A percentile compares a stretch with the other conserved stretches of the same genome.
Evolutionary conservation across 371 early-diverging fungal species (phyloP).

Genomic region (Haplosporangium sp.): DNA sequence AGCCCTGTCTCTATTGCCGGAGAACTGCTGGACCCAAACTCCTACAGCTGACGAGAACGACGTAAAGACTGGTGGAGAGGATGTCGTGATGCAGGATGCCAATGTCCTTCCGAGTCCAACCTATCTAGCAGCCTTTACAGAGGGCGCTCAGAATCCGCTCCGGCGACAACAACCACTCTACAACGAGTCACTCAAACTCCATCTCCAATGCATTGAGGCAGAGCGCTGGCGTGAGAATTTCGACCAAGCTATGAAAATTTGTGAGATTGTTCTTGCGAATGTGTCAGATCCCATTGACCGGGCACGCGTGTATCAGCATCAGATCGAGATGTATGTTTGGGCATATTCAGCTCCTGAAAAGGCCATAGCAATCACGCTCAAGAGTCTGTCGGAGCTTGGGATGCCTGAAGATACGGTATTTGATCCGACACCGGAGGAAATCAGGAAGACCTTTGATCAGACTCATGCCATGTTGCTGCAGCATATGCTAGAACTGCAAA

Average conservation of each 20-base stretch:
- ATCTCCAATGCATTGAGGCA: constrained; percentile 51
- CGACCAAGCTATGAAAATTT: constrained; percentile 42
- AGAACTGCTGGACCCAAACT: constrained; percentile 34
- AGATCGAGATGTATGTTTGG: constrained; percentile 55
- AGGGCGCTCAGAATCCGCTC: neutral
- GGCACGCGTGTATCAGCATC: constrained; percentile 40
- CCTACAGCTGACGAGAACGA: neutral
- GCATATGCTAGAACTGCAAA: constrained; percentile 27
- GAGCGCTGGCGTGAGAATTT: constrained; percentile 53
- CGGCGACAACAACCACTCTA: constrained; percentile 15
- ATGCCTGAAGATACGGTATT: constrained; percentile 16
- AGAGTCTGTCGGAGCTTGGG: constrained; percentile 40
- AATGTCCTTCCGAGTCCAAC: neutral
- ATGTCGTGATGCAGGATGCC: constrained; percentile 4
- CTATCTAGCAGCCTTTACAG: neutral
- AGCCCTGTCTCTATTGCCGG: constrained; percentile 35
- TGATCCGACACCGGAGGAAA: constrained; percentile 28
- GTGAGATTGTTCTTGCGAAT: constrained; percentile 31
- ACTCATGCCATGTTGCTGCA: constrained; percentile 26
- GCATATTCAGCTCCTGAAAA: constrained; percentile 22
- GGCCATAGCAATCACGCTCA: constrained; percentile 28
- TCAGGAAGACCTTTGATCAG: constrained; percentile 18
- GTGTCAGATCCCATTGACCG: constrained; percentile 42
- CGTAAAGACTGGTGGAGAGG: neutral
- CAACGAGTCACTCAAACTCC: constrained; percentile 35